These are phyloP conservation scores for Trematosphaeria pertusa DNA, from an alignment of 2,329 filamentous ascomycete species.

Conservation along the genomic window DNA sequence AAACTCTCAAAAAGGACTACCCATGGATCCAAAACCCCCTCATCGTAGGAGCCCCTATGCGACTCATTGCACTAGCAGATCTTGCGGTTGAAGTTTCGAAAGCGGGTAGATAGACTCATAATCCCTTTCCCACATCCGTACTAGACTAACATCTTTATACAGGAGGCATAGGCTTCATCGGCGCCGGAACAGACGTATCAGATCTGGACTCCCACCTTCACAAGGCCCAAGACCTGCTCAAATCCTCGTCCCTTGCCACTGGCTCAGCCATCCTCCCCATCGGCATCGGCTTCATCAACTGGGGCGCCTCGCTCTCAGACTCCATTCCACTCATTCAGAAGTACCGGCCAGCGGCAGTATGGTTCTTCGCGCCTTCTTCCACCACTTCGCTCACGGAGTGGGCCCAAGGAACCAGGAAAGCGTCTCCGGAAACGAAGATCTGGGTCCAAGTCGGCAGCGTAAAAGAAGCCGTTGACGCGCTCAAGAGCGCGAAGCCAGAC, in stretches of 20 bases:
- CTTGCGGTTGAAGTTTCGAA: constrained; percentile 67
- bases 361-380: constrained; percentile 65
- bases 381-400: constrained; percentile 43
- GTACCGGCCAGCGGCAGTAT: constrained; percentile 66
- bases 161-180: constrained; percentile 58
- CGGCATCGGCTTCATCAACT: constrained; percentile 69
- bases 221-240: constrained; percentile 28
- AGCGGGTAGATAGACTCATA: constrained; percentile 48
- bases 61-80: constrained; percentile 62
- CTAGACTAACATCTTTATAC: constrained; percentile 8
- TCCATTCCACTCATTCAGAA: constrained; percentile 59
- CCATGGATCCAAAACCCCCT: constrained; percentile 67
- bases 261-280: constrained; percentile 54
- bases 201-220: constrained; percentile 40
- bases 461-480: constrained; percentile 59
- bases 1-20: constrained; percentile 51
- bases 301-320: constrained; percentile 52
- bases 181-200: constrained; percentile 51
- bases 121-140: neutral
- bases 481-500: constrained; percentile 58
- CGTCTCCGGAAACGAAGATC: constrained; percentile 53
- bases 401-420: constrained; percentile 37
- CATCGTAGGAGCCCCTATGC: constrained; percentile 72
- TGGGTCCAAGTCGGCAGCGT: constrained; percentile 70
- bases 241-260: constrained; percentile 13